Conservation (phyloP, 2,329 filamentous ascomycete genomes). For the Colletotrichum filicis region DNA sequence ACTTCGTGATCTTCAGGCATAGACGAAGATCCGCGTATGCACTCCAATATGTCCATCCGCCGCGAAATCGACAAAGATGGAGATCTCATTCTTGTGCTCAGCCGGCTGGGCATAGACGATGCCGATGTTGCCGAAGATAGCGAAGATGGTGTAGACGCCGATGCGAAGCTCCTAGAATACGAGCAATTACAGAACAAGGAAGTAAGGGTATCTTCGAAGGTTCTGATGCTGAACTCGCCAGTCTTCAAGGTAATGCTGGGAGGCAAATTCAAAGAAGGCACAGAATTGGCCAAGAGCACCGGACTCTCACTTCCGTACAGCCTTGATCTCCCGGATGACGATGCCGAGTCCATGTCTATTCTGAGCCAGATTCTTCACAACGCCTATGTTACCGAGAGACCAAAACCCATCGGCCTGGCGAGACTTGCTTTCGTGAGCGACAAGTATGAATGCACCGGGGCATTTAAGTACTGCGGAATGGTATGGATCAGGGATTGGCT, state of each 20-base stretch:
- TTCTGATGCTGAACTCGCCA: conserved; percentile 39
- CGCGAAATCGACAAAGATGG: conserved; percentile 28
- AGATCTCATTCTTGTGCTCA: conserved; percentile 35
- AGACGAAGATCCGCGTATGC: not conserved
- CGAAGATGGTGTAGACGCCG: not conserved
- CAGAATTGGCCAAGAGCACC: conserved; percentile 14
- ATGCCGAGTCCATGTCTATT: conserved; percentile 43
- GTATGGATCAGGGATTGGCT: conserved; percentile 37
- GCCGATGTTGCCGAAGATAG: conserved; percentile 20
- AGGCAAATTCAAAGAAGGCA: conserved; percentile 38
- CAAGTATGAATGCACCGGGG: conserved; percentile 39
- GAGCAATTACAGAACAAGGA: conserved; percentile 13
- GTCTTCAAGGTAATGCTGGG: conserved; percentile 42
- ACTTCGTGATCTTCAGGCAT: not conserved
- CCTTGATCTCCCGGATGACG: conserved; percentile 41
- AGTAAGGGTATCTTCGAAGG: conserved; percentile 33
- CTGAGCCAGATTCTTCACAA: conserved; percentile 47
- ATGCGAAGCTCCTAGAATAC: not conserved
- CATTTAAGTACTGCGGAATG: conserved; percentile 34
- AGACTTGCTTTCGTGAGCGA: conserved; percentile 41
- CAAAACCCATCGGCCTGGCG: conserved; percentile 41
- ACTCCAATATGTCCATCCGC: not conserved
- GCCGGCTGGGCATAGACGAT: not conserved
- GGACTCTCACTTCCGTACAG: conserved; percentile 2
- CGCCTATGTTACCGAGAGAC: conserved; percentile 37